Evolutionary conservation across 495 filamentous ascomycete genomes (phyloP).

Genomic region (Staphylotrichum longicolle): DNA sequence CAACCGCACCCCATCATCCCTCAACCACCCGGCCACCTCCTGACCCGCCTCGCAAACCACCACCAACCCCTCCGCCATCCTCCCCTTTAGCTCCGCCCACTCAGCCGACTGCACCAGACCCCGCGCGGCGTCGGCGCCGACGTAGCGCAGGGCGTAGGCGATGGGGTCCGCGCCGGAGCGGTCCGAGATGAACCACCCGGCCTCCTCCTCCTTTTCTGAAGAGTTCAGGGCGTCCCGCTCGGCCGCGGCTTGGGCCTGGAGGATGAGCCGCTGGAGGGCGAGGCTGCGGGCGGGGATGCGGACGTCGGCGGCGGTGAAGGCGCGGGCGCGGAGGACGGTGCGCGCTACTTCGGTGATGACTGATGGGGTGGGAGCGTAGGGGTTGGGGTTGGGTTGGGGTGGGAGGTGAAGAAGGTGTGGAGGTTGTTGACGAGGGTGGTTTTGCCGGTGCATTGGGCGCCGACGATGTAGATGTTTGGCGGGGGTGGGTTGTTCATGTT

Average conservation of each 20-base stretch:
- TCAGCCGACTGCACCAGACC: constrained; percentile 27
- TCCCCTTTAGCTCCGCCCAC: constrained; percentile 38
- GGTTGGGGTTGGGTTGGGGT: constrained; percentile 24
- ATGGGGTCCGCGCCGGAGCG: constrained; percentile 52
- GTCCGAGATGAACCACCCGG: constrained; percentile 50
- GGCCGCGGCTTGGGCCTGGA: constrained; percentile 44
- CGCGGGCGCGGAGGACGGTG: constrained; percentile 38
- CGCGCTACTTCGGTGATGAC: constrained; percentile 37
- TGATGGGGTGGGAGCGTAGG: constrained; percentile 38
- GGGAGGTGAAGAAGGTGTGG: constrained; percentile 29
- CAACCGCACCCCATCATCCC: constrained; percentile 50
- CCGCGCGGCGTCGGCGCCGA: constrained; percentile 33
- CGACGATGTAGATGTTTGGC: constrained; percentile 20
- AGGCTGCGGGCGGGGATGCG: constrained; percentile 32
- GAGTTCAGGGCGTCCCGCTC: constrained; percentile 30
- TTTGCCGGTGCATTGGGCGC: constrained; percentile 52
- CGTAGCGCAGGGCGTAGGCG: constrained; percentile 44
- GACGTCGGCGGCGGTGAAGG: constrained; percentile 44
- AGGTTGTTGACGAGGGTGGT: constrained; percentile 49
- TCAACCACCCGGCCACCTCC: constrained; percentile 36
- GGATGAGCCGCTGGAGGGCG: constrained; percentile 45
- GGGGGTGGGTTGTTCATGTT: background rate
- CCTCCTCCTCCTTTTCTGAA: background rate
- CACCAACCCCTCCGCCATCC: constrained; percentile 41
- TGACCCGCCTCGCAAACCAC: constrained; percentile 46